Percentiles rank a stretch among this genome's conserved stretches.
phyloP scores from a whole-genome alignment of 169 alveolate species.

The Plasmodium billcollinsi region DNA sequence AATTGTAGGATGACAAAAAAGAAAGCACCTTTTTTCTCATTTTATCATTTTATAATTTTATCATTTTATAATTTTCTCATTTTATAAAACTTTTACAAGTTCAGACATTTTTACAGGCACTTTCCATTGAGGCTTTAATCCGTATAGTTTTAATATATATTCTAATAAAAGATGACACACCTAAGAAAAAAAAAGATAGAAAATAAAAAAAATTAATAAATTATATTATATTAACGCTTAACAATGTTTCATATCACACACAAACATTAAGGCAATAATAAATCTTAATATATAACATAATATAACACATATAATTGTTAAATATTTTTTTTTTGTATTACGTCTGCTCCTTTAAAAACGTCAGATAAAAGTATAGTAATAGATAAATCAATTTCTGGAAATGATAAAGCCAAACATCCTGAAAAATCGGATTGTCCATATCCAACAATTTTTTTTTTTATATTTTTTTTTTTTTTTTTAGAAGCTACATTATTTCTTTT shows the following conservation, averaged over 20 bases:
- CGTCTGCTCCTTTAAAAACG: conserved; percentile 77
- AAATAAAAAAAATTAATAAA: not conserved
- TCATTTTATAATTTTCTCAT: no score
- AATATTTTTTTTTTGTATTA: not conserved
- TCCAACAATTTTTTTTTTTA: conserved; percentile 51
- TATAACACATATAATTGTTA: not conserved
- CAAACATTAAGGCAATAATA: no score
- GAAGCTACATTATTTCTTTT: not conserved
- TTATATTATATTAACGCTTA: not conserved
- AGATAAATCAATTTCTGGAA: conserved; percentile 81
- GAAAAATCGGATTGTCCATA: conserved; percentile 80
- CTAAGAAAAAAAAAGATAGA: conserved; percentile 4
- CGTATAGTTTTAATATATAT: conserved; percentile 35
- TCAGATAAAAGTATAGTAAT: conserved; percentile 78
- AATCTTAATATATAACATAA: not conserved
- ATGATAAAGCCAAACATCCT: conserved; percentile 78
- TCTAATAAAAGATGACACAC: conserved; percentile 40
- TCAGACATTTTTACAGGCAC: conserved; percentile 48
- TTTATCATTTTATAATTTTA: not conserved
- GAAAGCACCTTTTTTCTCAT: not conserved
- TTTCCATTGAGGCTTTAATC: conserved; percentile 63
- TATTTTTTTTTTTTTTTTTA: not conserved
- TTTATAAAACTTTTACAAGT: conserved; percentile 38
- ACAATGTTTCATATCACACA: not conserved
- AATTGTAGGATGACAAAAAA: no score